A percentile compares a stretch with the other conserved stretches of the same genome.
Conservation (phyloP, 257 asterid genomes). For the Galeopsis tetrahit region DNA sequence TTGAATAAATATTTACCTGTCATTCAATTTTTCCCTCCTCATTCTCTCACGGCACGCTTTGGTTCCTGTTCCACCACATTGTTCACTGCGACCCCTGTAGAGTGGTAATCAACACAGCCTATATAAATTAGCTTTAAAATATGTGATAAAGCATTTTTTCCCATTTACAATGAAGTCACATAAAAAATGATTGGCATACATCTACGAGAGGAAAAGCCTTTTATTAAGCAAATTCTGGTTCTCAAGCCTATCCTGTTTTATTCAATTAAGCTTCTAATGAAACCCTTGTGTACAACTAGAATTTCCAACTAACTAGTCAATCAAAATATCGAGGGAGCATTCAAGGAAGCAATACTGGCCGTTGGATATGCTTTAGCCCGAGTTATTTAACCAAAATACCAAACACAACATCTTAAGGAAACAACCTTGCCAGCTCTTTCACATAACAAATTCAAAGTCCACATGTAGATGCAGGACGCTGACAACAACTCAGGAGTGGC, state of each 20-base stretch:
- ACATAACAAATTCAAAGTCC: slow-evolving; percentile 7
- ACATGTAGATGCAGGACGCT: not conserved
- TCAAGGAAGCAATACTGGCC: slow-evolving; percentile 8
- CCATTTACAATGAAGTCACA: slow-evolving; percentile 1
- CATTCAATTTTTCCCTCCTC: slow-evolving; percentile 85
- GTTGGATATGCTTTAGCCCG: not conserved
- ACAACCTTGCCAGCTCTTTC: not conserved
- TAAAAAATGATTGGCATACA: not conserved
- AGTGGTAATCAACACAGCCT: slow-evolving; percentile 25
- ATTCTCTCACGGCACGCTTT: slow-evolving; percentile 92
- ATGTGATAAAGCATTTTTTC: not conserved
- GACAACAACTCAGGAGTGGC: not conserved
- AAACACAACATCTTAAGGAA: slow-evolving; percentile 11
- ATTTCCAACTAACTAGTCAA: not conserved
- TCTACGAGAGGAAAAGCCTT: slow-evolving; percentile 6
- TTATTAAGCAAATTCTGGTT: not conserved
- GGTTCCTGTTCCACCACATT: slow-evolving; percentile 58
- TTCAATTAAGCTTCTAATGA: not conserved
- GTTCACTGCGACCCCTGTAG: slow-evolving; percentile 66
- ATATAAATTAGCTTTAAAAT: not conserved
- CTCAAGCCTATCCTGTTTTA: not conserved
- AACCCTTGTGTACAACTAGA: not conserved
- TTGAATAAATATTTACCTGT: slow-evolving; percentile 47
- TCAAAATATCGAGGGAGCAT: not conserved
- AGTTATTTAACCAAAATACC: not conserved